These are phyloP conservation scores for Begonia peltatifolia DNA, from an alignment of 306 rosid genomes.

Conservation along the genomic window DNA sequence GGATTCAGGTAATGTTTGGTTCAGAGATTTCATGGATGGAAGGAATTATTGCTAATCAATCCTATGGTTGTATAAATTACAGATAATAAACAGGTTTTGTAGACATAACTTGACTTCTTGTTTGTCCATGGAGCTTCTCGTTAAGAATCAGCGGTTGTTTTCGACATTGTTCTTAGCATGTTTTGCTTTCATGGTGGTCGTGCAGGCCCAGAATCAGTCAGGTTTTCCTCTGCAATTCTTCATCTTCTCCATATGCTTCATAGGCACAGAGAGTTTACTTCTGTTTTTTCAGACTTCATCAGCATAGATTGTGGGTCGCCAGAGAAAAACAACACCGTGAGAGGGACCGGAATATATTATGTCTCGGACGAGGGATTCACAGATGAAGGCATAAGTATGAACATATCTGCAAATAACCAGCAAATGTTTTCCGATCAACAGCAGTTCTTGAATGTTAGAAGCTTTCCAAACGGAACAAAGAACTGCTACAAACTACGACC, in stretches of 20 bases:
- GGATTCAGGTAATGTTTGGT: too few species aligned
- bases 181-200: background rate
- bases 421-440: background rate
- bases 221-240: background rate
- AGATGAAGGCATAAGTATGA: too few species aligned
- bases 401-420: too few species aligned
- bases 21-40: too few species aligned
- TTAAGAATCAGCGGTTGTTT: too few species aligned
- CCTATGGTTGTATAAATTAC: too few species aligned
- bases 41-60: too few species aligned
- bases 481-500: conserved; percentile 17
- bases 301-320: conserved; percentile 25
- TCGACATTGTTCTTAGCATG: background rate
- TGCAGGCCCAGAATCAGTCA: conserved; percentile 10
- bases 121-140: too few species aligned
- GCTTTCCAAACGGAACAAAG: conserved; percentile 12
- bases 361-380: conserved; percentile 11
- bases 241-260: background rate
- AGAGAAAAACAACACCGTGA: conserved; percentile 8
- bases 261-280: background rate
- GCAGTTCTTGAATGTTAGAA: conserved; percentile 10
- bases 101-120: too few species aligned
- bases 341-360: conserved; percentile 2
- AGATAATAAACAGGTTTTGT: too few species aligned
- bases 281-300: conserved; percentile 13